These are phyloP conservation scores for Clarkia xantiana DNA, from an alignment of 345 rosid species.

Conservation along the genomic window DNA sequence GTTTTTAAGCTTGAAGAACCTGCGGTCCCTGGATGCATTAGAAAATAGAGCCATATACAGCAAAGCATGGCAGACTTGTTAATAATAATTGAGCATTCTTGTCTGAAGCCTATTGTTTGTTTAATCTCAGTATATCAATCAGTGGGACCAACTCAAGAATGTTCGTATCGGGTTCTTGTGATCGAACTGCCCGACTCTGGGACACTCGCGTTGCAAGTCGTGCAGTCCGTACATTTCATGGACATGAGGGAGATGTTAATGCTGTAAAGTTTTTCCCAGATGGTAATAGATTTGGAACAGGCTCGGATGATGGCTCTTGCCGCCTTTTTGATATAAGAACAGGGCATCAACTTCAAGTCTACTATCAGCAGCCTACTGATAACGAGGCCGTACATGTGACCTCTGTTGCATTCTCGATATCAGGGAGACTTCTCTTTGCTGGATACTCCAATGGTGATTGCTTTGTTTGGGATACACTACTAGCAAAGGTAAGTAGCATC, in stretches of 20 bases:
- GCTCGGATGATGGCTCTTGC: constrained; percentile 94
- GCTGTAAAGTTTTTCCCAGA: constrained; percentile 91
- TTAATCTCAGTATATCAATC: constrained; percentile 58
- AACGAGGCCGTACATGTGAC: constrained; percentile 47
- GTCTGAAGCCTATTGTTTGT: constrained; percentile 3
- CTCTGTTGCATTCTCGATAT: constrained; percentile 82
- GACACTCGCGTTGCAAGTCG: constrained; percentile 96
- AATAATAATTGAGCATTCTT: constrained; percentile 4
- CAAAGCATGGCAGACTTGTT: neutral
- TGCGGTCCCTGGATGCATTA: too few relatives aligned
- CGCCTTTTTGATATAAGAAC: constrained; percentile 85
- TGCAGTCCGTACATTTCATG: constrained; percentile 77
- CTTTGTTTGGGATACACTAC: constrained; percentile 86
- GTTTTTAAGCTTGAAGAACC: too few relatives aligned
- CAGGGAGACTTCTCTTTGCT: constrained; percentile 90
- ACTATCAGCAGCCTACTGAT: constrained; percentile 34
- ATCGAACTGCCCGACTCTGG: constrained; percentile 80
- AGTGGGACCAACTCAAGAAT: constrained; percentile 52
- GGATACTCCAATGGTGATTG: constrained; percentile 73
- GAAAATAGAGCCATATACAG: neutral
- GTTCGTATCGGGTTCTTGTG: constrained; percentile 95
- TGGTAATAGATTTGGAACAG: constrained; percentile 90
- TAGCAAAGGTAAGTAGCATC: constrained; percentile 50
- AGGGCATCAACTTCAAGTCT: constrained; percentile 86
- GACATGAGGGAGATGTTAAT: constrained; percentile 87